Evolutionary conservation across 2,329 filamentous ascomycete genomes (phyloP), one percentile per base, ranked within the genome.

Genomic region (Periconia sp.): DNA sequence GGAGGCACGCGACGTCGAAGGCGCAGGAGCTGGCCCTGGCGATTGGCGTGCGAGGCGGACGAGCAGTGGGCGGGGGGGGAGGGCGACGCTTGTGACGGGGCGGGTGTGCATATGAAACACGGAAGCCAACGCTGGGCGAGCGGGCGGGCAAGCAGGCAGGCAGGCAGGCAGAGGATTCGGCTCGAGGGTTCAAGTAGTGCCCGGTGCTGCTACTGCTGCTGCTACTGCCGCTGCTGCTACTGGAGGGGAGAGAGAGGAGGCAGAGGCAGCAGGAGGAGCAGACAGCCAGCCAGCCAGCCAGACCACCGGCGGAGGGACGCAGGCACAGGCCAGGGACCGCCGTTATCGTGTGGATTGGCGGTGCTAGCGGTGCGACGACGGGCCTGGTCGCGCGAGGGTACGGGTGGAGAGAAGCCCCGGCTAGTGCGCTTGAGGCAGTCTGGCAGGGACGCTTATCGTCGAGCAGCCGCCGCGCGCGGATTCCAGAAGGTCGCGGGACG

Each of bases 1-100:
- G 18, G 10, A 33, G 36, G 50, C 50, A 56, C 52, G 52, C 50
- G 52, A 56, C 53, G 43, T 48, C 22, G 36, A 34, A 29, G 40
- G n/a, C 23, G 34, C 11, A 7, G 40, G 32, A 10, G 38, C 17
- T 31, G 29, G 8, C 8, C 10, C 29, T 11, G 29, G 29, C 29
- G n/a, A n/a, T 11, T 15, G 28, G 13, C 13, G 11, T 7, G 10
- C 10, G 6, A 22, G 31, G 10, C 6, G 31, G 18, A 13, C 23
- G 26, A 19, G 29, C 28, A 23, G 17, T 15, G 19, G 16, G 22
- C 16, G 24, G 31, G 12, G 31, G 21, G 19, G 36, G 26, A 13
- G 29, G 38, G 28, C 28, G 18, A 4, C 15, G 24, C 31, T 5
- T 36, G 23, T 43, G 19, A 37, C 32, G 19, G 32, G 25, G 40